phyloP scores from a whole-genome alignment of 1,284 basidiomycete species.

The Peniophora sp. region DNA sequence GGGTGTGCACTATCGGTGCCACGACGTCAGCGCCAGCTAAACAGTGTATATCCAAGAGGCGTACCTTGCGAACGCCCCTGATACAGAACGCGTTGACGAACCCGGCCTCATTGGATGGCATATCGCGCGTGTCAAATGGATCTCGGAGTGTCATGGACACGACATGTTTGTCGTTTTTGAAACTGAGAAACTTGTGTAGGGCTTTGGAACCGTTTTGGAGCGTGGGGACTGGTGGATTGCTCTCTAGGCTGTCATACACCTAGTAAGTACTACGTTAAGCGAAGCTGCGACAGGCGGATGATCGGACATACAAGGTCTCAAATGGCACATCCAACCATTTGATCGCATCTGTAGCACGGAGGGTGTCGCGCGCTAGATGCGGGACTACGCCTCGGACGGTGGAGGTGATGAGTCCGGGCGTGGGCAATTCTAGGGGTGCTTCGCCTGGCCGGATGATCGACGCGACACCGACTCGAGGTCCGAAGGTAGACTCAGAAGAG shows the following conservation, averaged over 20 bases:
- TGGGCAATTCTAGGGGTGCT: conserved; percentile 32
- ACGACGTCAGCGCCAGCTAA: conserved; percentile 1
- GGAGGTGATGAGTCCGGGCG: conserved; percentile 52
- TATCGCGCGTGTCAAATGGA: conserved; percentile 50
- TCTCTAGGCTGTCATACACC: conserved; percentile 42
- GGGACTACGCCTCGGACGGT: conserved; percentile 69
- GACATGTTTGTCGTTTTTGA: conserved; percentile 38
- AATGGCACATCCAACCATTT: conserved; percentile 64
- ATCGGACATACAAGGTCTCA: conserved; percentile 66
- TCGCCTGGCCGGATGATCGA: neutral
- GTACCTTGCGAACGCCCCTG: conserved; percentile 66
- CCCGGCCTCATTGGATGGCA: conserved; percentile 61
- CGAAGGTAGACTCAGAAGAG: neutral
- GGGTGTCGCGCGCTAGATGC: conserved; percentile 65
- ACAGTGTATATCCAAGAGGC: conserved; percentile 7
- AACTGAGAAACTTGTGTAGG: conserved; percentile 54
- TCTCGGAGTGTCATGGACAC: conserved; percentile 58
- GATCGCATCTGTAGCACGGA: conserved; percentile 37
- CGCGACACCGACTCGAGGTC: neutral
- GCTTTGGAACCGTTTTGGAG: conserved; percentile 41
- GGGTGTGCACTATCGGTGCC: conserved; percentile 40
- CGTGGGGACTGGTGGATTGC: conserved; percentile 50
- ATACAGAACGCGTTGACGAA: conserved; percentile 50
- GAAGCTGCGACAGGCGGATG: too few relatives aligned
- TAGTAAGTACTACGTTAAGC: neutral